Evolutionary conservation across 768 basidiomycete species (phyloP), one percentile per base, ranked within the genome.

Genomic region (Podaxis mareebaensis): DNA sequence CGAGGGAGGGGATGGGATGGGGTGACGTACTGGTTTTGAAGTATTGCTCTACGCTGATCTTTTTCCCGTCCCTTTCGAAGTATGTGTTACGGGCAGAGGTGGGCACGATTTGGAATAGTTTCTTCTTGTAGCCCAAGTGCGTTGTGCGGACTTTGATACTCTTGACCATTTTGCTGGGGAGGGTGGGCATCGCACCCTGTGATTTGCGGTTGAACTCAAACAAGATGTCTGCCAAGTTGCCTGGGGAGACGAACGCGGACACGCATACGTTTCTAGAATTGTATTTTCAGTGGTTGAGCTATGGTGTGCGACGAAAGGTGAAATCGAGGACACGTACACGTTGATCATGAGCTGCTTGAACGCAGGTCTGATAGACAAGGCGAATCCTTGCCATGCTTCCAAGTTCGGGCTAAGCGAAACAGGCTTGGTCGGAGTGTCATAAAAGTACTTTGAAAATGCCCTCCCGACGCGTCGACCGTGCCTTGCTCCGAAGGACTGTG

Each of bases 211-310:
- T 65, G 66, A 89, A 90, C 1, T 74, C 76, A 22, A 77, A 30
- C 58, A 91, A 77, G 1, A 83, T 81, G 0, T 87, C 74, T 0
- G 84, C 85, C 6, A 93, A 77, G 64, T 86, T 89, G 0, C 87
- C 85, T 0, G 82, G 82, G 13, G 79, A 75, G 28, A 84, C 75
- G 68, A 85, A 85, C 0, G 84, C 83, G 0, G 82, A 79, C 76
- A 81, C 81, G 68, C 83, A 83, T n/a, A 79, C 78, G 65, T 85
- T 84, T 3, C 80, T 81, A 17, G n/a, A 39, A 39, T 24, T 24
- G 20, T 33, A 0, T 24, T 24, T 51, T 10, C 10, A 56, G 15
- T 15, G 24, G 22, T 30, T 24, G 20, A 48, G 3, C 12, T 24
- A 15, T 24, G 24, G 22, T 28, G 22, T 44, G 28, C 4, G 26